Base-by-base conservation (phyloP, 345 rosid genomes). In the Anastatica hierochuntica region DNA sequence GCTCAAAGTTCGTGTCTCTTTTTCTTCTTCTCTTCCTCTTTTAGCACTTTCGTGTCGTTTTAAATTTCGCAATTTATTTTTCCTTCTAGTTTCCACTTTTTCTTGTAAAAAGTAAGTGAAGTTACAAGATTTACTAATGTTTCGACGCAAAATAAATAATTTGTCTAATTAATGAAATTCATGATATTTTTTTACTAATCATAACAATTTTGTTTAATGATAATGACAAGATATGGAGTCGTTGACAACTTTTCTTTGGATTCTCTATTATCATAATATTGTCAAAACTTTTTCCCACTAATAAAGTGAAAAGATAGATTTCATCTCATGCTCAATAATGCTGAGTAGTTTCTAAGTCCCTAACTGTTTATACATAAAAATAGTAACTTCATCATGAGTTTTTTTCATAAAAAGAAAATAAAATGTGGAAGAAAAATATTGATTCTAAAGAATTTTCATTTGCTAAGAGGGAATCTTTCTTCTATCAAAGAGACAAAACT, bases 391-490 rank as follows among this genome's bases (percentile, higher is more conserved):
- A 29, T 12, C 14, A 18, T 14, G 37, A 38, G 10, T n/a, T n/a
- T n/a, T n/a, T n/a, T 17, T 37, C 30, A 20, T 46, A 2, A 21
- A 2, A 21, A 23, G 9, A 14, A 20, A 53, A 31, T 15, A 54
- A 54, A 54, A 38, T 55, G 49, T 46, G 14, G 14, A 2, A 21
- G 24, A 66, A 8, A 27, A 35, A 26, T 19, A 14, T 57, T 34
- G 45, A 58, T 43, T 12, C 18, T 20, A 36, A 29, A 38, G 24
- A 60, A 52, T 51, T 61, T 39, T 53, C 67, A 68, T 45, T 65
- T 64, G 67, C 63, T 29, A 57, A 77, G 53, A 54, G 76, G 79
- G 82, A 78, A 74, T 79, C 82, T 77, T 74, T 75, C 67, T 72
- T 40, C 72, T 62, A 54, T 68, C 65, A 70, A 60, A 64, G 57